Base-by-base conservation (phyloP, 306 rosid genomes). In the Acacia crassicarpa region DNA sequence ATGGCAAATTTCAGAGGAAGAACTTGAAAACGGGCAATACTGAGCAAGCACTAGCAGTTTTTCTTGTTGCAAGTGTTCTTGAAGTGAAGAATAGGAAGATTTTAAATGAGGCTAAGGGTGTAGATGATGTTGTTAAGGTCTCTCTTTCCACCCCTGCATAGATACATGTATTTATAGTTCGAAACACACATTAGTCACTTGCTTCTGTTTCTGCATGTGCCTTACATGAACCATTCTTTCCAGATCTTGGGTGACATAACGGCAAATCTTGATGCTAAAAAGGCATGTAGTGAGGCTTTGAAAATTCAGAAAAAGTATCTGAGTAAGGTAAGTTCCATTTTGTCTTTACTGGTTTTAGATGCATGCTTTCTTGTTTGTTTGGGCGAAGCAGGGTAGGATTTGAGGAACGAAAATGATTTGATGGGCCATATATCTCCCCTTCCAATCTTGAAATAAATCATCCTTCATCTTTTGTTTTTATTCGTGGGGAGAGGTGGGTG, bases 291-390 rank as follows among this genome's bases (percentile, higher is more conserved):
- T 0, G 97, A 93, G 81, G 98, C 98, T 53, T 78, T 93, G 91
- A 95, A 91, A 89, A 77, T 95, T 87, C 98, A 95, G 88, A 91
- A 90, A 67, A 95, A 90, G 93, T 95, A 95, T 90, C 74, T 95
- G 23, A 87, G 80, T 78, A 91, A 90, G 93, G 98, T 93, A 81
- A 78, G 40, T 75, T 86, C 78, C 83, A 43, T 71, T 80, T 75
- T 78, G 4, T n/a, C 78, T 58, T 49, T 30, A 33, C 73, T 51
- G 9, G 2, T 58, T 59, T 59, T 58, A 25, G 56, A 76, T 76
- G 56, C 70, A 32, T 54, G 78, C 19, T 15, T 61, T 76, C 17
- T 76, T 41, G 17, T 23, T 19, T 72, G 48, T 62, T 30, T 66
- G 53, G 76, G 54, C 17, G 62, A 79, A 22, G 33, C 56, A 5